A percentile compares a stretch with the other conserved stretches of the same genome.
Conservation (phyloP, 345 rosid species). For the Luvunga scandens region DNA sequence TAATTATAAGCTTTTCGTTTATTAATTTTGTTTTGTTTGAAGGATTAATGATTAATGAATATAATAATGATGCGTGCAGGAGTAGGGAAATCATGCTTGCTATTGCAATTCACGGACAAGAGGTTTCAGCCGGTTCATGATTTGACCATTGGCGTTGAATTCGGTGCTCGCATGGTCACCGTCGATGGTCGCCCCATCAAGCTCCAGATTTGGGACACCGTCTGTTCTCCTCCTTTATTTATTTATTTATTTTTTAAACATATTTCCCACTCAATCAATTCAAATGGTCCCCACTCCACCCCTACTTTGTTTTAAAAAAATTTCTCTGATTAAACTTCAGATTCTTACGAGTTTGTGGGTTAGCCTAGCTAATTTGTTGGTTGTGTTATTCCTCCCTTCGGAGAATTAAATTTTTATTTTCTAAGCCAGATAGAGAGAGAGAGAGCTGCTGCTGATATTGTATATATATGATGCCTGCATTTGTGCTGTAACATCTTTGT, state of each 20-base stretch:
- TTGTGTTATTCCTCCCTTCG: not conserved
- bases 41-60: too few relatives aligned
- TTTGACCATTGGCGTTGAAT: slow-evolving; percentile 71
- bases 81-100: slow-evolving; percentile 69
- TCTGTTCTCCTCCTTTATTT: not conserved
- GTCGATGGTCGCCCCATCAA: slow-evolving; percentile 56
- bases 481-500: not conserved
- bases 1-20: too few relatives aligned
- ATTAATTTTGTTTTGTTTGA: too few relatives aligned
- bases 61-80: slow-evolving; percentile 29
- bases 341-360: too few relatives aligned
- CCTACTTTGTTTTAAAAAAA: too few relatives aligned
- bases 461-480: too few relatives aligned
- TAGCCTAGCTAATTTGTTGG: not conserved
- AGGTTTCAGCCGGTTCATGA: slow-evolving; percentile 78
- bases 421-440: not conserved
- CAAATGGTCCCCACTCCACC: too few relatives aligned
- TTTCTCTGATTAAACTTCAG: too few relatives aligned
- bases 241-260: not conserved
- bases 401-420: too few relatives aligned
- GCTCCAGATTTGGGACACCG: slow-evolving; percentile 81
- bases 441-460: not conserved
- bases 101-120: slow-evolving; percentile 73
- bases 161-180: slow-evolving; percentile 78
- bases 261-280: too few relatives aligned